These are phyloP conservation scores for Rhodotorula sp. DNA, from an alignment of 1,284 basidiomycete species.

Conservation along the genomic window DNA sequence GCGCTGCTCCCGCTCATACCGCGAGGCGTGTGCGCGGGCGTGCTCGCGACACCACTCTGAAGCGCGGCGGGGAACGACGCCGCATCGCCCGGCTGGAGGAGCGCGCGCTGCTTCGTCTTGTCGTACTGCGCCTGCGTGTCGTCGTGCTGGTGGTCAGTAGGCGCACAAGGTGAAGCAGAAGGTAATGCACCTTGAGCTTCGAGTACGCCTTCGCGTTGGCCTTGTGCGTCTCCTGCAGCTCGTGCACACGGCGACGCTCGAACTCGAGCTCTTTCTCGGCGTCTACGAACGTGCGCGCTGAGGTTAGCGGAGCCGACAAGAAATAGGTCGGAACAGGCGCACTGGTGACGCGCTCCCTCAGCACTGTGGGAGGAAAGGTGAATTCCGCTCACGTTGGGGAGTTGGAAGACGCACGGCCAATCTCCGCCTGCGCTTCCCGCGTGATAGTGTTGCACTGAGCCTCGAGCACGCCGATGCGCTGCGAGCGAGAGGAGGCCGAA, in stretches of 20 bases:
- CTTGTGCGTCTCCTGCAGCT: slow-evolving; percentile 68
- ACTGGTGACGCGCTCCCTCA: neutral
- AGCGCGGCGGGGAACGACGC: neutral
- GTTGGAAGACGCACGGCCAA: slow-evolving; percentile 62
- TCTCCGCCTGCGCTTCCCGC: slow-evolving; percentile 68
- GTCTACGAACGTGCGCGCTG: slow-evolving; percentile 54
- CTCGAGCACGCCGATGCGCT: slow-evolving; percentile 31
- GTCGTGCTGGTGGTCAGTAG: neutral
- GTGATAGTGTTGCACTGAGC: slow-evolving; percentile 20
- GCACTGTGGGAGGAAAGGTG: neutral
- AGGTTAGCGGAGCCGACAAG: too few species aligned
- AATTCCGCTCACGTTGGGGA: neutral
- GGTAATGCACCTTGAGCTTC: slow-evolving; percentile 67
- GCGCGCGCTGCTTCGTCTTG: slow-evolving; percentile 72
- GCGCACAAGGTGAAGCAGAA: slow-evolving; percentile 5
- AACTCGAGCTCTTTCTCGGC: slow-evolving; percentile 73
- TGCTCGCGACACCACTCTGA: neutral
- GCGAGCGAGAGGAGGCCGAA: neutral
- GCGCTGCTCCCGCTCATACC: neutral
- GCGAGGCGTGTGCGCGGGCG: neutral
- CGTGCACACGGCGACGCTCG: slow-evolving; percentile 69
- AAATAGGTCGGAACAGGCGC: too few species aligned
- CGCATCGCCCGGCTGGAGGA: slow-evolving; percentile 56
- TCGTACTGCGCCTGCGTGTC: slow-evolving; percentile 64
- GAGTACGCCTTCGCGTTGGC: slow-evolving; percentile 82